Evolutionary conservation across 352 stramenopile species (phyloP).

Genomic region (Sclerospora graminicola): DNA sequence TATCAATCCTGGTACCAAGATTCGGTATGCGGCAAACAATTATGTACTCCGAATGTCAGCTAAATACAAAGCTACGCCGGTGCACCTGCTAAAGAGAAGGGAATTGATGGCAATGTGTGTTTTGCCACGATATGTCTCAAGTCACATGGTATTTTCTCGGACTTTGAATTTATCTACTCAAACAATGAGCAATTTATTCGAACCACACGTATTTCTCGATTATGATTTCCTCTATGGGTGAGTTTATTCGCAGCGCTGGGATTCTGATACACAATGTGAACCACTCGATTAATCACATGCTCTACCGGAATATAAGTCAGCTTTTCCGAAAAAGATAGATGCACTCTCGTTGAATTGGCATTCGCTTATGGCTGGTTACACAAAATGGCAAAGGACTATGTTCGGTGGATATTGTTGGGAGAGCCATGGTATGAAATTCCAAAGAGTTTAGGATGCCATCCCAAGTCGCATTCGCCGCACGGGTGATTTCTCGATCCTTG

Average conservation of each 20-base stretch:
- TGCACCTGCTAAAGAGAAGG: slow-evolving; percentile 14
- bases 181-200: slow-evolving; percentile 23
- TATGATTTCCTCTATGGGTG: slow-evolving; percentile 33
- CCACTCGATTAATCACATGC: slow-evolving; percentile 3
- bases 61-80: slow-evolving; percentile 16
- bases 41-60: slow-evolving; percentile 24
- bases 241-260: slow-evolving; percentile 34
- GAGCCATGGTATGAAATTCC: slow-evolving; percentile 85
- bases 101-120: slow-evolving; percentile 33
- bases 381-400: slow-evolving; percentile 29
- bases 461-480: slow-evolving; percentile 11
- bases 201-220: slow-evolving; percentile 36
- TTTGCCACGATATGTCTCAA: slow-evolving; percentile 22
- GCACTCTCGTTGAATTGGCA: slow-evolving; percentile 45
- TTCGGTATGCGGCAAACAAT: slow-evolving; percentile 47
- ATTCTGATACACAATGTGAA: slow-evolving; percentile 16
- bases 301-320: slow-evolving; percentile 1
- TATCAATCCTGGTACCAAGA: slow-evolving; percentile 57
- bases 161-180: slow-evolving; percentile 18
- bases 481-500: background rate
- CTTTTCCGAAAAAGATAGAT: slow-evolving; percentile 76
- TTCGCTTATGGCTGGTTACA: slow-evolving; percentile 36
- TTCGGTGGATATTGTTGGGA: slow-evolving; percentile 73
- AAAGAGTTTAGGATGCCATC: slow-evolving; percentile 57
- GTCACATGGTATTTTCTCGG: slow-evolving; percentile 29